A percentile compares a stretch with the other conserved stretches of the same genome.
These are phyloP conservation scores for Nicotiana otophora DNA, from an alignment of 257 asterid genomes.

Conservation along the genomic window DNA sequence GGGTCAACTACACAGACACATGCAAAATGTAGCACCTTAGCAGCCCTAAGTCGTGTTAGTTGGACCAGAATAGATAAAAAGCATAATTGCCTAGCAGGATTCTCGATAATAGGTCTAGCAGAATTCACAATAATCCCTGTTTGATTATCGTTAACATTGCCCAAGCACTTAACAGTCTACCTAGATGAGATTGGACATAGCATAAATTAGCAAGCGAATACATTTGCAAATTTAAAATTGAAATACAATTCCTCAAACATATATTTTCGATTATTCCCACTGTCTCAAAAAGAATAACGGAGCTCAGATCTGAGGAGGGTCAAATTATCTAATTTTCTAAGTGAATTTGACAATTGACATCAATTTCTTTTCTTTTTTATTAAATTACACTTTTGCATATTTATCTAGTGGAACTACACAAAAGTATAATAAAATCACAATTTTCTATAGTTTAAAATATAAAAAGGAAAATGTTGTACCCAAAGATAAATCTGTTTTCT, in stretches of 20 bases:
- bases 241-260: not conserved
- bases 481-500: not conserved
- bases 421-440: not conserved
- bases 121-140: not conserved
- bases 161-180: conserved; percentile 2
- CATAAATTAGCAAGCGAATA: not conserved
- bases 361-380: not conserved
- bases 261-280: not conserved
- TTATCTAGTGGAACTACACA: not conserved
- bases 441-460: not conserved
- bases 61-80: not conserved
- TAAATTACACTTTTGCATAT: not conserved
- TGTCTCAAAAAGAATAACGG: not conserved
- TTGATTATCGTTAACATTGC: not conserved
- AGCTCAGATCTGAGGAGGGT: not conserved
- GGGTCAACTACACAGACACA: not conserved
- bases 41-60: not conserved
- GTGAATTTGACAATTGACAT: not conserved
- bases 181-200: not conserved
- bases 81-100: not conserved
- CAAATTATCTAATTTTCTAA: not conserved
- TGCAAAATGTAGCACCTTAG: not conserved
- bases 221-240: not conserved
- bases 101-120: not conserved
- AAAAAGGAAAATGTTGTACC: not conserved